Evolutionary conservation across 257 asterid species (phyloP), one percentile per base, ranked within the genome.

Genomic region (Rehmannia glutinosa): DNA sequence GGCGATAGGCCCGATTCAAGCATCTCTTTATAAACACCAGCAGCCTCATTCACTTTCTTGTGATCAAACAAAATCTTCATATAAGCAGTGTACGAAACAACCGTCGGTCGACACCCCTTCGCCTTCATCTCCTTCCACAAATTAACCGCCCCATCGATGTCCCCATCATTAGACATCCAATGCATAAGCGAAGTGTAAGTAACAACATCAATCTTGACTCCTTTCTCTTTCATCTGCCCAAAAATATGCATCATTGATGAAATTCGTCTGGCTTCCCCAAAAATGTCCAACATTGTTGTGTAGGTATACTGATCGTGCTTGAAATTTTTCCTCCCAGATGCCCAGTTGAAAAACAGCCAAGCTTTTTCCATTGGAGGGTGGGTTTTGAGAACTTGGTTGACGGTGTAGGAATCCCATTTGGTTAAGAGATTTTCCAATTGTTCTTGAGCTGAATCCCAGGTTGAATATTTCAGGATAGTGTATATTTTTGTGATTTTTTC

Each of bases 261-360:
- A 39, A 90, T 82, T 72, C 97, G 78, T 78, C 82, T 46, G 5
- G 97, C 96, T 77, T 93, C 99, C 62, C 99, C 99, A 52, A 93
- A 90, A 20, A 93, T 93, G 75, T 93, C 97, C 87, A 90, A 20
- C 96, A 93, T 93, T 8, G 99, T 93, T 9, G 99, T 93, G 72
- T 83, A 93, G 27, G 99, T 90, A 66, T 78, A 93, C 10, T 90
- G 96, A 60, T 90, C 99, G 77, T 90, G 99, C 88, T 83, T 88
- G 78, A 90, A 88, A 3, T 73, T 83, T 61, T 71, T 75, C 53
- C 68, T 55, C 63, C 60, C 66, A 21, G 91, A 75, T 20, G 85
- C 92, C 99, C 99, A 93, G 63, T 81, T 86, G 89, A 93, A 91
- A 77, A 93, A 90, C 69, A 93, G 85, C 99, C 99, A 93, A 21